Base-by-base conservation (phyloP, 805 yeast species). In the Saccharomycopsis lassenensis region DNA sequence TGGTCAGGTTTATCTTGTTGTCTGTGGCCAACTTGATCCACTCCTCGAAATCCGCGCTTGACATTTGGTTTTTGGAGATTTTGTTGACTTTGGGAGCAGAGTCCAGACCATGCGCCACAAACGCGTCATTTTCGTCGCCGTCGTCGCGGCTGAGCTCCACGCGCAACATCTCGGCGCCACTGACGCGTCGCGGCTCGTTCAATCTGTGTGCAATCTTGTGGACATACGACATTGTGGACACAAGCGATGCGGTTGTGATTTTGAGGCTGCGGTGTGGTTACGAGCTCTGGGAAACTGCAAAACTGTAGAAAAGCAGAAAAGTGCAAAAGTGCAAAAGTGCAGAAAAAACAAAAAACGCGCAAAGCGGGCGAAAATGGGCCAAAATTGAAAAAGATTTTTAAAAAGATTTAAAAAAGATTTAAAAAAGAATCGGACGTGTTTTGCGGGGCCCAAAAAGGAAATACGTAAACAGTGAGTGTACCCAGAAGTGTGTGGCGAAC, bases 1-100 rank as follows among this genome's bases (percentile, higher is more conserved):
- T 87, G 24, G 77, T 65, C 0, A 85, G 69, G 42, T 81, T 87
- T 59, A 86, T 84, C 54, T 82, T 85, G 46, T 82, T 83, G 48
- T 77, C 86, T 1, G 85, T 78, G 17, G 85, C 87, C 65, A 82
- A 67, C 43, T 76, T 74, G 61, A 82, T 77, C 91, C 93, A 82
- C 53, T 71, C 71, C 47, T 82, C 89, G 47, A 79, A 80, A 48
- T 76, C 68, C 11, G 69, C 73, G 56, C 59, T 50, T 10, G 46
- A 42, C 46, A 42, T 42, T 26, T 42, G 44, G 6, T 20, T 25
- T 24, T 32, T 31, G n/a, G 39, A 39, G 8, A 42, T 39, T 60
- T 63, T 59, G 2, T 60, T n/a, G n/a, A n/a, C n/a, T n/a, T n/a
- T 58, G 20, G 64, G 56, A 23, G 48, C 51, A 12, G 11, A 7